phyloP scores from a whole-genome alignment of 73 alveolate genomes.

The Paramecium caudatum region DNA sequence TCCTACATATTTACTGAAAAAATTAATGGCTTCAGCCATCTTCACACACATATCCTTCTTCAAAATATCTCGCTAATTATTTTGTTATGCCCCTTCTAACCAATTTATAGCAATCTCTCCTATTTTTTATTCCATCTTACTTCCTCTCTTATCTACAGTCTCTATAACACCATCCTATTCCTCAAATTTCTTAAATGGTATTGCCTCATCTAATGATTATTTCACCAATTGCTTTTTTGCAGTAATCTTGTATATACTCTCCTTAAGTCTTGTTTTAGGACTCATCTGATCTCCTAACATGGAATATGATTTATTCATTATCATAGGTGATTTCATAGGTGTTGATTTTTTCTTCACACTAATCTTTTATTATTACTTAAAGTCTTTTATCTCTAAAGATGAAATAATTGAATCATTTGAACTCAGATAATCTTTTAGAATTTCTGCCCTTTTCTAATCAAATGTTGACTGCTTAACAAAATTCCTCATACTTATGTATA shows the following conservation, averaged over 20 bases:
- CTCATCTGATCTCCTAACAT: neutral
- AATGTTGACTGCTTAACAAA: neutral
- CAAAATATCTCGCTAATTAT: neutral
- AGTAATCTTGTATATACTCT: constrained; percentile 51
- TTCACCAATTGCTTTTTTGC: constrained; percentile 1
- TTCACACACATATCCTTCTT: constrained; percentile 31
- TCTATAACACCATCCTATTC: constrained; percentile 2
- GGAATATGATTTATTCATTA: neutral
- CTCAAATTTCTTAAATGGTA: constrained; percentile 64
- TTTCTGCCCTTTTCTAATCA: constrained; percentile 19
- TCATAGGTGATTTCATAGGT: neutral
- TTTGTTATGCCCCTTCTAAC: constrained; percentile 35
- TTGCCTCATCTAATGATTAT: constrained; percentile 33
- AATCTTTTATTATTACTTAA: neutral
- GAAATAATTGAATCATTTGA: neutral
- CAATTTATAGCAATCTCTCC: constrained; percentile 33
- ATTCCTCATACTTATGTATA: constrained; percentile 2
- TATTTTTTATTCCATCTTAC: constrained; percentile 2
- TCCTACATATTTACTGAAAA: constrained; percentile 58
- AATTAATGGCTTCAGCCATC: constrained; percentile 58
- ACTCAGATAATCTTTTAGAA: neutral
- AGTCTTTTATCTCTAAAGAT: constrained; percentile 14
- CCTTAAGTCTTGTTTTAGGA: constrained; percentile 35
- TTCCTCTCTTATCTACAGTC: neutral
- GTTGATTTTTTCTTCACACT: constrained; percentile 35